Base-by-base conservation (phyloP, 2,329 filamentous ascomycete genomes). In the Trichoderma polysporum region DNA sequence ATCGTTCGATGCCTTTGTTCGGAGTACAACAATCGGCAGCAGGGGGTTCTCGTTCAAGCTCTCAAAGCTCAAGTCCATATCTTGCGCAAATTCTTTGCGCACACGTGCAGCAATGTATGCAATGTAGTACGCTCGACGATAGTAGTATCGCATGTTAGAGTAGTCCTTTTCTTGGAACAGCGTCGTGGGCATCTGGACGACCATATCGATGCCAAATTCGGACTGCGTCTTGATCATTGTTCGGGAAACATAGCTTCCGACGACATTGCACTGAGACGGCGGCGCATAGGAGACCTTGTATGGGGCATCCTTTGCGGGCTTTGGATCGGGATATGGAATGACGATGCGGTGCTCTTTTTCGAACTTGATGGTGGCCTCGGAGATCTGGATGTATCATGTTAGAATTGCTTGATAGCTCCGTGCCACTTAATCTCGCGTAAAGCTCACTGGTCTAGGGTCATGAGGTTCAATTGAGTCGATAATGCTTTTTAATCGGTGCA, bases 121-220 rank as follows among this genome's bases (percentile, higher is more conserved):
- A 59, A 98, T 81, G 75, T 96, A 98, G 78, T 94, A 98, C 13
- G 95, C 91, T 70, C 94, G 85, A 74, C 97, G 96, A 80, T 97
- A 94, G 75, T 97, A 97, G 80, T 97, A 98, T 69, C 95, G 88
- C 82, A 95, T 86, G 77, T 97, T 93, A 58, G 94, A 84, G 76
- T 94, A 97, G 78, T 99, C 95, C 79, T 98, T 98, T 52, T 96
- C 92, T 74, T 97, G 93, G 73, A 98, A 94, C 13, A 97, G 79
- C 1, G 85, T 80, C 66, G 82, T 78, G 5, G 95, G 94, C 88
- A 99, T 96, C 56, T 91, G 91, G 17, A 97, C 88, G 6, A 94
- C 88, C 85, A 98, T 87, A 77, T 98, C 94, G 68, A 97, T 84
- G 17, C 85, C 83, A 29, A 89, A 79, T 29, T 76, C 78, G 57